phyloP scores from a whole-genome alignment of 192 early-diverging fungal genomes.

The Jimgerdemannia lactiflua region DNA sequence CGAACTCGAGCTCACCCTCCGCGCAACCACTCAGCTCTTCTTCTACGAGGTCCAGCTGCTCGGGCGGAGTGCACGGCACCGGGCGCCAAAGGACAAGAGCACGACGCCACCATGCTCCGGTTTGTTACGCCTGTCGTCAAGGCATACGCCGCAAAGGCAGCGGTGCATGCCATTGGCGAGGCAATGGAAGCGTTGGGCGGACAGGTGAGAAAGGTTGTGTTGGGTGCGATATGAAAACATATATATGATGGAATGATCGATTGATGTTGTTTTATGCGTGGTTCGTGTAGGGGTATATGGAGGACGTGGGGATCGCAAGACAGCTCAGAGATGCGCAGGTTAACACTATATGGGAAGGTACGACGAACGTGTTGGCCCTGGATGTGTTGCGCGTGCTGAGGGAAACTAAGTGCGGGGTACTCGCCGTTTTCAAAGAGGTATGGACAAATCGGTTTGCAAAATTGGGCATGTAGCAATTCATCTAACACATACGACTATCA shows the following conservation, averaged over 20 bases:
- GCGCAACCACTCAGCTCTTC: conserved; percentile 47
- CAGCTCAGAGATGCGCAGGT: conserved; percentile 60
- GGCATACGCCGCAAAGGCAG: conserved; percentile 51
- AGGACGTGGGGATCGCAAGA: conserved; percentile 60
- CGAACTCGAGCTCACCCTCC: conserved; percentile 49
- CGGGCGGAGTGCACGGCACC: conserved; percentile 40
- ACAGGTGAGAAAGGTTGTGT: conserved; percentile 14
- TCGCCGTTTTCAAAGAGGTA: conserved; percentile 40
- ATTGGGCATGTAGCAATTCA: not conserved
- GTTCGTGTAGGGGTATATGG: conserved; percentile 58
- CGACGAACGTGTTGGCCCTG: conserved; percentile 62
- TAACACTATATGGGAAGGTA: conserved; percentile 78
- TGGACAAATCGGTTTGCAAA: not conserved
- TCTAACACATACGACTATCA: not conserved
- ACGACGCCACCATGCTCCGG: conserved; percentile 44
- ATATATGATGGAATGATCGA: not conserved
- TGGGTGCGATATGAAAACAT: not conserved
- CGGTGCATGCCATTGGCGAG: conserved; percentile 44
- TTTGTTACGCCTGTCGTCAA: conserved; percentile 69
- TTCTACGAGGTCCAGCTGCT: conserved; percentile 57
- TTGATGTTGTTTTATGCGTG: too few species aligned
- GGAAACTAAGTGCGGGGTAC: conserved; percentile 43
- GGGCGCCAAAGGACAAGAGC: conserved; percentile 9
- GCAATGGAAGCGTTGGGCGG: conserved; percentile 69
- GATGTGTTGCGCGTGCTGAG: conserved; percentile 57